Conservation (phyloP, 208 protist species). For the Trypanosoma scelopori region DNA sequence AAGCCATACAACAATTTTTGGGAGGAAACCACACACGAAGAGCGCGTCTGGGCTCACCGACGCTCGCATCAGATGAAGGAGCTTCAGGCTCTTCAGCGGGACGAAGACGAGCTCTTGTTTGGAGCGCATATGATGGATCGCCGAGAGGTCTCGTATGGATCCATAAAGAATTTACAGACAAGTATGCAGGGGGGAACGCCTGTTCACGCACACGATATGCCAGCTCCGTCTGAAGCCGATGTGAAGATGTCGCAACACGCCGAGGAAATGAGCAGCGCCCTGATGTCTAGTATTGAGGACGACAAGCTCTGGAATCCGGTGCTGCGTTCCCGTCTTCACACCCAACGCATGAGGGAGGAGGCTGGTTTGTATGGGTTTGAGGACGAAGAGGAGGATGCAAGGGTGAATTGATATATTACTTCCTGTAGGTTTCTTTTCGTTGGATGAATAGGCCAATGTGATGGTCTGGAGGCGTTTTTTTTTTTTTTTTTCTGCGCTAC, state of each 20-base stretch:
- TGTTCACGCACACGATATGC: constrained; percentile 80
- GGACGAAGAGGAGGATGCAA: constrained; percentile 76
- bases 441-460: too few species aligned
- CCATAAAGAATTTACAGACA: constrained; percentile 71
- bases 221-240: constrained; percentile 70
- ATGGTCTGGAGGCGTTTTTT: neutral
- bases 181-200: constrained; percentile 83
- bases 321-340: constrained; percentile 66
- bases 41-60: constrained; percentile 85
- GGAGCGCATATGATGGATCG: constrained; percentile 69
- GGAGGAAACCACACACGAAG: constrained; percentile 88
- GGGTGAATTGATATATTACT: constrained; percentile 1
- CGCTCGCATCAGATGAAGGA: constrained; percentile 90
- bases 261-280: constrained; percentile 82
- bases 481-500: neutral
- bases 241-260: constrained; percentile 70
- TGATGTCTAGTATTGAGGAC: constrained; percentile 91
- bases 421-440: constrained; percentile 6
- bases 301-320: constrained; percentile 92
- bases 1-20: constrained; percentile 91
- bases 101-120: constrained; percentile 80
- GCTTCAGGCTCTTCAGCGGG: constrained; percentile 77
- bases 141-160: constrained; percentile 63
- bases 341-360: constrained; percentile 52
- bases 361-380: constrained; percentile 80